These are phyloP conservation scores for Coemansia sp. DNA, from an alignment of 192 early-diverging fungal genomes.

Conservation along the genomic window DNA sequence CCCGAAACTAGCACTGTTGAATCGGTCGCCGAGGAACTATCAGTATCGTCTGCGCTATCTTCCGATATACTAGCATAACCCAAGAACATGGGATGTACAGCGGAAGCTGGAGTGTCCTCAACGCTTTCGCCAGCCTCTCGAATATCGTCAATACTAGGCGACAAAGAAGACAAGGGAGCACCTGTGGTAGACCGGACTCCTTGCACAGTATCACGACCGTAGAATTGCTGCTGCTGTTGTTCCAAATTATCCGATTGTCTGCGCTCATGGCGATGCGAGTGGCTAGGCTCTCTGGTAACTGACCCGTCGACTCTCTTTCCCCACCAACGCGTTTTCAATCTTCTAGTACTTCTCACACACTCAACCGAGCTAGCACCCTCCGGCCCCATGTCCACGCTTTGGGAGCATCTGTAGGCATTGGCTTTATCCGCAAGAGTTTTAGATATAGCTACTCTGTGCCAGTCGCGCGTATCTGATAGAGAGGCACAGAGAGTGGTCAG, in stretches of 20 bases:
- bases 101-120: neutral
- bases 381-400: neutral
- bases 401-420: neutral
- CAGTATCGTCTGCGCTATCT: neutral
- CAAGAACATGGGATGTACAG: neutral
- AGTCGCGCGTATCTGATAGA: neutral
- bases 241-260: neutral
- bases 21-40: neutral
- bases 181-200: neutral
- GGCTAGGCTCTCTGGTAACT: neutral
- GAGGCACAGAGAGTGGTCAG: neutral
- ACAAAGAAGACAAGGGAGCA: neutral
- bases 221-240: neutral
- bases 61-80: neutral
- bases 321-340: neutral
- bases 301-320: neutral
- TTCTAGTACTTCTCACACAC: neutral
- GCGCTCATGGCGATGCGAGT: neutral
- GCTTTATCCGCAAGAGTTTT: neutral
- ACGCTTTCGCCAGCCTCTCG: neutral
- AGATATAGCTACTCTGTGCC: neutral
- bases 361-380: neutral
- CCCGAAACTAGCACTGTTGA: neutral
- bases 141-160: neutral
- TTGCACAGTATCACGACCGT: neutral